Evolutionary conservation across 1,284 basidiomycete species (phyloP).

Genomic region (Trametes hirsuta): DNA sequence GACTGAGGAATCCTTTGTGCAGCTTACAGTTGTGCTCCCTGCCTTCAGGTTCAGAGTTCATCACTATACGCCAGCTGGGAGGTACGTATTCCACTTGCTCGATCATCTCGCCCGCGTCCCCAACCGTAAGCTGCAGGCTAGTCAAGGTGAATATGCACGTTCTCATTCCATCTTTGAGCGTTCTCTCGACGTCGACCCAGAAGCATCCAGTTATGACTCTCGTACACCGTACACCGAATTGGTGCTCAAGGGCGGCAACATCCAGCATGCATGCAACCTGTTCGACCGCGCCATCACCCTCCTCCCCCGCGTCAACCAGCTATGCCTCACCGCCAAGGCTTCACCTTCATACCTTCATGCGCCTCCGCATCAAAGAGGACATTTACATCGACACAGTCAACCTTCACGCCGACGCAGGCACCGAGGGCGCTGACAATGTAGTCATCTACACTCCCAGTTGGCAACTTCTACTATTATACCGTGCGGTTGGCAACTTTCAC

Average conservation of each 20-base stretch:
- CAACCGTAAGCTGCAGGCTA: conserved; percentile 61
- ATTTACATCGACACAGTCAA: conserved; percentile 14
- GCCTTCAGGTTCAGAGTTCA: no score
- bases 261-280: conserved; percentile 95
- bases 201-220: conserved; percentile 90
- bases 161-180: conserved; percentile 96
- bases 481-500: no score
- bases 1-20: no score
- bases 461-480: no score
- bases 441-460: no score
- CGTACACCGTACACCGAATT: conserved; percentile 84
- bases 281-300: conserved; percentile 97
- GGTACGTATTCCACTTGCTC: conserved; percentile 40
- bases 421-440: conserved; percentile 12
- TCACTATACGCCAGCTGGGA: conserved; percentile 76
- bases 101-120: not conserved
- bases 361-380: conserved; percentile 6
- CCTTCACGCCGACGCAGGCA: conserved; percentile 16
- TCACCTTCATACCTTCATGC: conserved; percentile 23
- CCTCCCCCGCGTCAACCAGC: conserved; percentile 91
- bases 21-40: no score
- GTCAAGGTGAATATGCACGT: conserved; percentile 93
- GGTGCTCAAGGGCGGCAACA: conserved; percentile 96
- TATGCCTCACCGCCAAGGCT: conserved; percentile 51
- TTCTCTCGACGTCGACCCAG: conserved; percentile 94